Base-by-base conservation (phyloP, 768 basidiomycete genomes). In the Lanmaoa rubissima region DNA sequence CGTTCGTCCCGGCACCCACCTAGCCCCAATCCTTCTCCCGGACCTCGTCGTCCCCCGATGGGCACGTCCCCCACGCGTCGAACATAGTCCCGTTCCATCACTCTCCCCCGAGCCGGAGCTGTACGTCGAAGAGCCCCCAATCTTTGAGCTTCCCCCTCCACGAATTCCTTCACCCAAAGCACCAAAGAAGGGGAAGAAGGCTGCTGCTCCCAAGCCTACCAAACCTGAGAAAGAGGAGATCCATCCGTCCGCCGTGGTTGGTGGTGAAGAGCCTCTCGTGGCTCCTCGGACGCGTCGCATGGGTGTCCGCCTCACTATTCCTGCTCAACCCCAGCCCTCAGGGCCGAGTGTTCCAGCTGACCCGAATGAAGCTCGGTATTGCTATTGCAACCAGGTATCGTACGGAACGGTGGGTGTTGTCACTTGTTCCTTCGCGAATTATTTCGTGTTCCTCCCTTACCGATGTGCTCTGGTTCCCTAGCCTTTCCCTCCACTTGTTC, bases 321-420 rank as follows among this genome's bases (percentile, higher is more conserved):
- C 78, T 16, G 70, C 72, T 7, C 64, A 70, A 19, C 60, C 62
- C 28, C 55, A 43, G 19, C 57, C 48, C 3, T 24, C 38, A 1
- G 61, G 42, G 19, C 71, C 71, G 35, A 55, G 35, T 42, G 62
- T 64, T 24, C 66, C 60, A 13, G 65, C 52, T 19, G 77, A 82
- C 61, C 75, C 79, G 35, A 76, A 76, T 57, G 85, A 91, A 68
- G 74, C 65, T 48, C 74, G 82, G 35, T 97, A 91, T 70, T 96
- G 94, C 70, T 87, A 85, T 67, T 96, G 94, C 72, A 79, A 88
- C 61, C 79, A 86, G 59, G 82, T 85, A 34, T 91, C 88, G 19
- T 93, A 83, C 67, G 94, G 93, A 64, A 85, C 88, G 71, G 89
- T 89, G 64, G 58, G 84, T 73, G 14, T 54, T 38, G 42, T 57